Conservation (phyloP, 2,329 filamentous ascomycete species). For the Talaromyces sp. region DNA sequence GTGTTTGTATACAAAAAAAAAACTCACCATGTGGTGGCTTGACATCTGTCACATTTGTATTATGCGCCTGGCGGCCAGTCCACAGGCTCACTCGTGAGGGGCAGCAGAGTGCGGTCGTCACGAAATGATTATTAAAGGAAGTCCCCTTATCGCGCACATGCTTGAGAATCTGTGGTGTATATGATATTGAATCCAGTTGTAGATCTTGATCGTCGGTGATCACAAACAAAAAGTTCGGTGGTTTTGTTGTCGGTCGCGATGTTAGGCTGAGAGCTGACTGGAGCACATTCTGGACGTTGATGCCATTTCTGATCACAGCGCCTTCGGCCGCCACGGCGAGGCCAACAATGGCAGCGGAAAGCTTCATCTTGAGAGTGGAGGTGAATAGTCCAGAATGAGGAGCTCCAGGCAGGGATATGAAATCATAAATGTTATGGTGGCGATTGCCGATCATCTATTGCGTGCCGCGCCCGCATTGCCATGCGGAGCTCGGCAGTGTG, state of each 20-base stretch:
- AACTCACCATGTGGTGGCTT: conserved; percentile 54
- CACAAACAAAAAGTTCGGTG: conserved; percentile 66
- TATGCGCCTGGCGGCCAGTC: conserved; percentile 69
- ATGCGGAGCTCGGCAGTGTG: not conserved
- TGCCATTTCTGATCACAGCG: conserved; percentile 1
- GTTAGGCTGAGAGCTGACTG: conserved; percentile 6
- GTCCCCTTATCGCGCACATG: conserved; percentile 62
- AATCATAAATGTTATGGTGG: not conserved
- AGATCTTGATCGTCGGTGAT: conserved; percentile 70
- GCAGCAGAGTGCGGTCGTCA: conserved; percentile 68
- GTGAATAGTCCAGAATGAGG: not conserved
- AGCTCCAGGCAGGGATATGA: not conserved
- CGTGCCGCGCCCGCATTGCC: not conserved
- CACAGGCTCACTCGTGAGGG: conserved; percentile 67
- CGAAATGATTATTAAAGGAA: conserved; percentile 64
- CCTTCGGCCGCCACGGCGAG: conserved; percentile 20
- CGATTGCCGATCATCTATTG: not conserved
- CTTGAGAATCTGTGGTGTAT: conserved; percentile 61
- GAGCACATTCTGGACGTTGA: conserved; percentile 7
- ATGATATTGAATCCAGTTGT: conserved; percentile 62
- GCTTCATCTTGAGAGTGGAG: conserved; percentile 21
- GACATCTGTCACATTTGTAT: conserved; percentile 69
- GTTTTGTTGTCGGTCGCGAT: conserved; percentile 9
- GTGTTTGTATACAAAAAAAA: too few species aligned
- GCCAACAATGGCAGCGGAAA: conserved; percentile 13